Percentiles rank a stretch among this genome's conserved stretches.
phyloP scores from a whole-genome alignment of 306 rosid species.

The Gastrolobium bilobum region DNA sequence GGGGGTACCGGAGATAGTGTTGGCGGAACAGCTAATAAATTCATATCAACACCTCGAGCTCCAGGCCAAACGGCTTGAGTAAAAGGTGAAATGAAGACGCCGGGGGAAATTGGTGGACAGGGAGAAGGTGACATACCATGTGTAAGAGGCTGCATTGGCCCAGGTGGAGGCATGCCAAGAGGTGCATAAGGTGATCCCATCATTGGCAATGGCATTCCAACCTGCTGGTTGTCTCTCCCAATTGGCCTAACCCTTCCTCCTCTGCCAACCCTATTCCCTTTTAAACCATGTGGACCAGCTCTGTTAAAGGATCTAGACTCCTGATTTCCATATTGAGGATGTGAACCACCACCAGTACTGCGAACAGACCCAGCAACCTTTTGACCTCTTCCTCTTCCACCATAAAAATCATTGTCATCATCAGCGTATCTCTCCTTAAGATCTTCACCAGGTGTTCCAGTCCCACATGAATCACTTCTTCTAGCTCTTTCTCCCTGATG shows the following conservation, averaged over 20 bases:
- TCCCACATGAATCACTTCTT: constrained; percentile 68
- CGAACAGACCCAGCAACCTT: constrained; percentile 71
- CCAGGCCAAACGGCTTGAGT: constrained; percentile 91
- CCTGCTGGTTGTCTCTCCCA: constrained; percentile 89
- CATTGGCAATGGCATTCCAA: constrained; percentile 80
- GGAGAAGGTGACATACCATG: constrained; percentile 95
- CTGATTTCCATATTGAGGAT: constrained; percentile 77
- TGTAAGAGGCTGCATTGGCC: constrained; percentile 89
- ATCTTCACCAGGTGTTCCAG: constrained; percentile 75
- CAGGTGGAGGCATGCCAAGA: constrained; percentile 95
- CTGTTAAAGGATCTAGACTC: constrained; percentile 86
- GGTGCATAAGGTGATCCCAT: constrained; percentile 93
- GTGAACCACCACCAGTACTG: constrained; percentile 70
- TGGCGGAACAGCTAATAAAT: constrained; percentile 81
- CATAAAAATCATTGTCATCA: constrained; percentile 84
- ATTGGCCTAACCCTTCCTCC: constrained; percentile 91
- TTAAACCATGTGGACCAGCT: constrained; percentile 83
- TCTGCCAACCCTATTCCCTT: constrained; percentile 88
- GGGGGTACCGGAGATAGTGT: constrained; percentile 68
- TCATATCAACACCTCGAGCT: constrained; percentile 89
- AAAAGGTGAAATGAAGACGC: constrained; percentile 89
- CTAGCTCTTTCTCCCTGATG: constrained; percentile 70
- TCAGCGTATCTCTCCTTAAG: constrained; percentile 77
- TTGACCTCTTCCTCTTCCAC: constrained; percentile 89
- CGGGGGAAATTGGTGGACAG: constrained; percentile 94